Evolutionary conservation across 2,329 filamentous ascomycete species (phyloP).

Genomic region (Pseudogymnoascus sp.): DNA sequence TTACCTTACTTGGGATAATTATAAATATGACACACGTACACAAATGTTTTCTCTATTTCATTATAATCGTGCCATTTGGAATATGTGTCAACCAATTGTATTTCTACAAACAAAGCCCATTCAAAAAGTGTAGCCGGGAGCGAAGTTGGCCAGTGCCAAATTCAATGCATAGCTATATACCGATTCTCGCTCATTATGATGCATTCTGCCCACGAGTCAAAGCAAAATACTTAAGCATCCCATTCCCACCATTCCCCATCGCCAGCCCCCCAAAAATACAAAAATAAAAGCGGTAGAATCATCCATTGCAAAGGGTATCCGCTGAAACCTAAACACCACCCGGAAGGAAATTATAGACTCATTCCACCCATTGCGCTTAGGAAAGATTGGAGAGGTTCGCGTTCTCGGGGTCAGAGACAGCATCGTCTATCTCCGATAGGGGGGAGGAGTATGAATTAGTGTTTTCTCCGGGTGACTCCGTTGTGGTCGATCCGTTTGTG

Average conservation of each 20-base stretch:
- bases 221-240: not conserved
- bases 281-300: not conserved
- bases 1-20: conserved; percentile 1
- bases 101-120: not conserved
- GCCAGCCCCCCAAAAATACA: not conserved
- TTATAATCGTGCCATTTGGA: not conserved
- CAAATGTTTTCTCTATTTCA: not conserved
- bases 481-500: not conserved
- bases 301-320: not conserved
- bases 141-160: not conserved
- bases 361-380: not conserved
- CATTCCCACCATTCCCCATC: not conserved
- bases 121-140: not conserved
- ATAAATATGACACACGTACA: conserved; percentile 1
- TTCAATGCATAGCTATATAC: not conserved
- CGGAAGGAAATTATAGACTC: not conserved
- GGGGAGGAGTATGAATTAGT: not conserved
- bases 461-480: not conserved
- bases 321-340: not conserved
- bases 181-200: not conserved
- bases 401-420: not conserved
- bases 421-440: not conserved
- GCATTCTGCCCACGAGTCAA: not conserved
- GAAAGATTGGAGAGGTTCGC: not conserved
- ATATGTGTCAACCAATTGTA: not conserved